Base-by-base conservation (phyloP, 2,329 filamentous ascomycete genomes). In the Botryotinia narcissicola region DNA sequence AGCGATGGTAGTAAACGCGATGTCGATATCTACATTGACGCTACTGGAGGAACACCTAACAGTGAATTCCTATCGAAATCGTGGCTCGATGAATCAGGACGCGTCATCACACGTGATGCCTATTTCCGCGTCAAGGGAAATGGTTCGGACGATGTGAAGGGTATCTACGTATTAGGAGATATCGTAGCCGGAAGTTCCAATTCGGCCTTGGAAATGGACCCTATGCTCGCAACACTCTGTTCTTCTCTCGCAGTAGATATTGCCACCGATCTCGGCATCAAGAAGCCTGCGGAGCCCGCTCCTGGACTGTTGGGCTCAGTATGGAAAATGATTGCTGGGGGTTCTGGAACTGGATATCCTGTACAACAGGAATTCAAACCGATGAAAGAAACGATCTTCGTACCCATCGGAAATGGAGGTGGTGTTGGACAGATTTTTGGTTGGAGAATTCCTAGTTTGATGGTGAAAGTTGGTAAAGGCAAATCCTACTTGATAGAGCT, bases 111-210 rank as follows among this genome's bases (percentile, higher is more conserved):
- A 10, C 84, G 89, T 76, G 76, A 73, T 20, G 64, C 71, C n/a
- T 86, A 84, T 1, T 80, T 86, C 6, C 84, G 86, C 32, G 84
- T 86, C 60, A 32, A 67, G 12, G 79, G 76, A 12, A 83, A 83
- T 6, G 84, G 84, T 4, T 78, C 82, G 3, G 71, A 72, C 32
- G 63, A 72, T 32, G 54, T 60, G 6, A 72, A 69, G 2, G 80
- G 83, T n/a, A 83, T 87, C 54, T 88, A 87, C 77, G 82, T 82
- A 18, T 73, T 85, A 22, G 86, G 86, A 62, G 86, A 87, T 75
- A 81, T 87, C 0, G 82, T 81, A 0, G 82, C 80, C 9, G 71
- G 71, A 42, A 83, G 82, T 74, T 82, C 83, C 29, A 80, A 80
- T n/a, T 84, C 84, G 44, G 82, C 81, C 54, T 77, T 84, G 35